Conservation (phyloP, 73 alveolate genomes). For the Blepharisma japonicum region DNA sequence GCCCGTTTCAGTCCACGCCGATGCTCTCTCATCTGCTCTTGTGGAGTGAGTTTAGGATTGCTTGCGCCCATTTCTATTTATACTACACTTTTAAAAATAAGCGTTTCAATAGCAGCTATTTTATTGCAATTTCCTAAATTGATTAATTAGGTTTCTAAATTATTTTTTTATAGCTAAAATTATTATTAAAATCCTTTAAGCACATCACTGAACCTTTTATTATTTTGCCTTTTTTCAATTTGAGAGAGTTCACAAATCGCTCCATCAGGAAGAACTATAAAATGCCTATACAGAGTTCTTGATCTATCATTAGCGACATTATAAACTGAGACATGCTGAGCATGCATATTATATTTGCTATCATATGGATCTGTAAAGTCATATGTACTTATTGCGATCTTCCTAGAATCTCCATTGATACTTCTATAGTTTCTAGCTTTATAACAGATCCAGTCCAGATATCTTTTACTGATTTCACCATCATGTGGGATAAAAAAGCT, state of each 20-base stretch:
- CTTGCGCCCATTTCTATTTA: slow-evolving; percentile 46
- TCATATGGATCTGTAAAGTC: not conserved
- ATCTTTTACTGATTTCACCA: slow-evolving; percentile 49
- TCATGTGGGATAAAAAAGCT: slow-evolving; percentile 64
- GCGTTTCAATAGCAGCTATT: no score
- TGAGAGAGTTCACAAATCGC: slow-evolving; percentile 28
- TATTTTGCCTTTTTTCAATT: not conserved
- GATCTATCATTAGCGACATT: slow-evolving; percentile 31
- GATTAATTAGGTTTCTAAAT: no score
- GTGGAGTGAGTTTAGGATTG: slow-evolving; percentile 41
- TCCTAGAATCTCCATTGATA: slow-evolving; percentile 32
- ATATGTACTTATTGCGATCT: not conserved
- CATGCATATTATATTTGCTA: not conserved
- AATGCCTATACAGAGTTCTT: slow-evolving; percentile 33
- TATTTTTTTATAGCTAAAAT: no score
- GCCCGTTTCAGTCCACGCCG: slow-evolving; percentile 68
- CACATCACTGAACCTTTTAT: no score
- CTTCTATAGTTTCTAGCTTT: slow-evolving; percentile 23
- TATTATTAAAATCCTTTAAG: no score
- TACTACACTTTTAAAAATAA: no score
- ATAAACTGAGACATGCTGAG: slow-evolving; percentile 13
- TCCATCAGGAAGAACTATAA: slow-evolving; percentile 34
- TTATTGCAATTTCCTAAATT: no score
- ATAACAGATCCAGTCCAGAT: slow-evolving; percentile 25
- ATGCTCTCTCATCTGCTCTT: slow-evolving; percentile 68